Percentiles rank a stretch among this genome's conserved stretches.
Evolutionary conservation across 2,329 filamentous ascomycete genomes (phyloP).

Genomic region (Chaetomium olivaceum): DNA sequence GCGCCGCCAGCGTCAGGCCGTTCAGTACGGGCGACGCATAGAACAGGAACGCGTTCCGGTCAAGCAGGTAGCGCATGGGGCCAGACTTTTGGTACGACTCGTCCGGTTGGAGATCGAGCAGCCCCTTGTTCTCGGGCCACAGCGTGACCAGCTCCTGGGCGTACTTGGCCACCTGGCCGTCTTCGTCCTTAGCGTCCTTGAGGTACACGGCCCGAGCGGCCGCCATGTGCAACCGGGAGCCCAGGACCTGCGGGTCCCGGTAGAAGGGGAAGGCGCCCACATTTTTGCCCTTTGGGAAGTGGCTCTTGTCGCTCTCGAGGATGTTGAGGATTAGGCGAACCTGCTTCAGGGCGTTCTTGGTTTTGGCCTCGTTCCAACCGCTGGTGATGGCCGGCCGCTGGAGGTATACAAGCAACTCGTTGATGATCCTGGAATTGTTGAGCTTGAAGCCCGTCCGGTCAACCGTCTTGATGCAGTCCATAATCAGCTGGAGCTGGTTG

Average conservation of each 20-base stretch:
- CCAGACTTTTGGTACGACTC: conserved; percentile 35
- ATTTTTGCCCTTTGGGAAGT: neutral
- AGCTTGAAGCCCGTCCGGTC: conserved; percentile 50
- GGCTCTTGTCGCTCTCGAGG: conserved; percentile 42
- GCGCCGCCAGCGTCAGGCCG: conserved; percentile 48
- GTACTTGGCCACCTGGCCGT: conserved; percentile 42
- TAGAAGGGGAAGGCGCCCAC: conserved; percentile 36
- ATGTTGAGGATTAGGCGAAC: conserved; percentile 52
- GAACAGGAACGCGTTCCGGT: conserved; percentile 41
- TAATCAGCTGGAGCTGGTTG: conserved; percentile 48
- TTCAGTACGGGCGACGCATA: conserved; percentile 43
- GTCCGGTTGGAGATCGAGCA: conserved; percentile 42
- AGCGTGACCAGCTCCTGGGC: conserved; percentile 41
- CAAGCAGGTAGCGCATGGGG: conserved; percentile 39
- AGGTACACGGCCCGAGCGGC: conserved; percentile 43
- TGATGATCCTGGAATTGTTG: conserved; percentile 44
- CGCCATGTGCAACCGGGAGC: conserved; percentile 46
- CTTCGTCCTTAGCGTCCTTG: conserved; percentile 36
- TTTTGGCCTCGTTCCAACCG: conserved; percentile 40
- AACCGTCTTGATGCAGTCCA: conserved; percentile 52
- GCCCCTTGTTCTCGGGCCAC: conserved; percentile 45
- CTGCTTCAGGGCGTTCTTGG: conserved; percentile 48
- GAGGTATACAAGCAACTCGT: conserved; percentile 42
- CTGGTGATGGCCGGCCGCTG: conserved; percentile 46
- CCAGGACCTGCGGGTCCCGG: conserved; percentile 47